Base-by-base conservation (phyloP, 495 filamentous ascomycete species). In the Hypoxylon lienhwacheense region DNA sequence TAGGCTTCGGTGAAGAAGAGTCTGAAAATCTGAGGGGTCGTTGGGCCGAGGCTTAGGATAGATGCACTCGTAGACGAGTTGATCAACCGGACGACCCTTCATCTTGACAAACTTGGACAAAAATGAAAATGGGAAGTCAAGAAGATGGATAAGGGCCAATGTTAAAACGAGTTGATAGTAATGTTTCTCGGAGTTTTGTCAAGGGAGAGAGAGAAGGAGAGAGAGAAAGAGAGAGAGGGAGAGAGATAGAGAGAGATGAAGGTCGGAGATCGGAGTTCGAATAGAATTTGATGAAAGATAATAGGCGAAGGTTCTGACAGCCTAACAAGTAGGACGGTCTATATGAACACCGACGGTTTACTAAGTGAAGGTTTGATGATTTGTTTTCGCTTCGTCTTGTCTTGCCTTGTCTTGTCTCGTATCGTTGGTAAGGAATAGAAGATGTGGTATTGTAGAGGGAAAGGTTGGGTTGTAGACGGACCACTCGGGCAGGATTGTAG, bases 1-100 rank as follows among this genome's bases (percentile, higher is more conserved):
- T 17, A 96, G 81, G 63, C 89, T 63, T 14, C 79, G 70, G 46
- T 79, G 73, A 25, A 82, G 76, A 12, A 82, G 71, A 32, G 68
- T 71, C 20, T 73, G 68, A 66, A 81, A 82, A 58, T 75, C 78
- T 44, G 73, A 72, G 5, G 77, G 76, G 57, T 81, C 79, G 20
- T 60, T 71, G 20, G 70, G 51, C 44, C 75, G 76, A 14, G 77
- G 73, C 40, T 72, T 76, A n/a, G 76, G 76, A 44, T 79, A 81
- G 72, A 82, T 74, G 55, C 60, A 68, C 68, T 77, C 75, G 70
- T 77, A 80, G 42, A 82, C 75, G 66, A 82, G 72, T 46, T 78
- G 64, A 16, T 81, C 78, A 46, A 82, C 58, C 7, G 75, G 71
- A 21, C 69, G 73, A 35, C 76, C 76, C 66, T 75, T 81, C 79